phyloP scores from a whole-genome alignment of 371 early-diverging fungal species.

The Conidiobolus incongruus region DNA sequence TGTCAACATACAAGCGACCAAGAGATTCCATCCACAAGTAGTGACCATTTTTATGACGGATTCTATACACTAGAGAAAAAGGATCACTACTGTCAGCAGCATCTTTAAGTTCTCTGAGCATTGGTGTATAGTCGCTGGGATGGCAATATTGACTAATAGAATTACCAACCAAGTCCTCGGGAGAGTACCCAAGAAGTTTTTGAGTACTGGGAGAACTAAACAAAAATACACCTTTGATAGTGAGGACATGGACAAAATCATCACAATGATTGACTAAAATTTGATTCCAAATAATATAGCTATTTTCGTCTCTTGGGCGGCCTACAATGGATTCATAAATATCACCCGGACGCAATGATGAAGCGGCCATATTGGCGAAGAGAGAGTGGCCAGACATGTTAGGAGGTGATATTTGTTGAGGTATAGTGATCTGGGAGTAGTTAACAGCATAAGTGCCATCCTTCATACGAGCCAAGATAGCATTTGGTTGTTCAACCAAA shows the following conservation, averaged over 20 bases:
- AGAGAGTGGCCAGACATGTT: background rate
- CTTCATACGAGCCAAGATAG: conserved; percentile 29
- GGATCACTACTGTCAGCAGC: conserved; percentile 9
- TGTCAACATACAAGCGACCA: conserved; percentile 26
- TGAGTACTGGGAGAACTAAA: conserved; percentile 22
- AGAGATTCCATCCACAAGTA: conserved; percentile 36
- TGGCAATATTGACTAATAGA: conserved; percentile 27
- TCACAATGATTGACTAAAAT: conserved; percentile 16
- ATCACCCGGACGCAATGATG: no score
- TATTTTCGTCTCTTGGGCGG: conserved; percentile 5
- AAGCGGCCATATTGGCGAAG: conserved; percentile 5
- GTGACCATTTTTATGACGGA: conserved; percentile 21
- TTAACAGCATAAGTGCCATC: conserved; percentile 30
- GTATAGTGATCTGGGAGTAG: conserved; percentile 11
- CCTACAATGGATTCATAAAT: conserved; percentile 7
- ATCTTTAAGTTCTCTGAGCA: conserved; percentile 33
- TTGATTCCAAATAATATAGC: conserved; percentile 16
- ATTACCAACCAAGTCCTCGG: conserved; percentile 27
- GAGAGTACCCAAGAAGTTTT: conserved; percentile 20
- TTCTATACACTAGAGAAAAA: conserved; percentile 27
- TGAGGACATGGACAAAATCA: conserved; percentile 34
- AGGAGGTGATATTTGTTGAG: background rate
- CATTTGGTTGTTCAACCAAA: conserved; percentile 40
- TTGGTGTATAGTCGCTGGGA: conserved; percentile 29
- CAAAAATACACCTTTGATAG: conserved; percentile 34